Evolutionary conservation across 2,329 filamentous ascomycete species (phyloP).

Genomic region (Ophiostoma piceae): DNA sequence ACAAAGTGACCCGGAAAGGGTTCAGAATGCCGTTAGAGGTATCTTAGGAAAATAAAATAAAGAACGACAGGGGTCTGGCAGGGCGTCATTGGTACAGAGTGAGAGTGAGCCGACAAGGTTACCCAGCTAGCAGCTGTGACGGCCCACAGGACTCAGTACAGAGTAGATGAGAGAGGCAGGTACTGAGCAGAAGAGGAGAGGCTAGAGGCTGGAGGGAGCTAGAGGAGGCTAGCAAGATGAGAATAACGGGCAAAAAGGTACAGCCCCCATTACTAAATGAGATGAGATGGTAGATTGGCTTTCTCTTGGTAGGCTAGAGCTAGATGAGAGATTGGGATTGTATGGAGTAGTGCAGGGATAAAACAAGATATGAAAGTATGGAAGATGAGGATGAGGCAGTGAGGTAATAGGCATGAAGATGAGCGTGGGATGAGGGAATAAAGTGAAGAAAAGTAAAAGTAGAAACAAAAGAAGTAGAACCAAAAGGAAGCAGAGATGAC

Average conservation of each 20-base stretch:
- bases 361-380: not conserved
- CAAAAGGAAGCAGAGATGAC: too few species aligned
- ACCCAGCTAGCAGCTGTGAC: not conserved
- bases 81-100: not conserved
- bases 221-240: not conserved
- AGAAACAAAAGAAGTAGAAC: too few species aligned
- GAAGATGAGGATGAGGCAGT: not conserved
- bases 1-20: not conserved
- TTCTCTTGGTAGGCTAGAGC: too few species aligned
- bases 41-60: constrained; percentile 12
- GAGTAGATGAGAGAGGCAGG: not conserved
- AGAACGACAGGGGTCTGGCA: constrained; percentile 1
- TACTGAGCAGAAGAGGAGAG: not conserved
- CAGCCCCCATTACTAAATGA: constrained; percentile 2
- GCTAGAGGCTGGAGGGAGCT: not conserved
- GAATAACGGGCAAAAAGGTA: constrained; percentile 6
- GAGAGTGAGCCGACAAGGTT: not conserved
- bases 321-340: not conserved
- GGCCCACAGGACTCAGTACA: not conserved
- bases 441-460: too few species aligned
- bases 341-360: not conserved
- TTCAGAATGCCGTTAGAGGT: constrained; percentile 1
- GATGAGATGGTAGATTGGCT: not conserved
- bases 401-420: not conserved
- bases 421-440: not conserved